Evolutionary conservation across 345 rosid species (phyloP), one percentile per base, ranked within the genome.

Genomic region (Syzygium grande): DNA sequence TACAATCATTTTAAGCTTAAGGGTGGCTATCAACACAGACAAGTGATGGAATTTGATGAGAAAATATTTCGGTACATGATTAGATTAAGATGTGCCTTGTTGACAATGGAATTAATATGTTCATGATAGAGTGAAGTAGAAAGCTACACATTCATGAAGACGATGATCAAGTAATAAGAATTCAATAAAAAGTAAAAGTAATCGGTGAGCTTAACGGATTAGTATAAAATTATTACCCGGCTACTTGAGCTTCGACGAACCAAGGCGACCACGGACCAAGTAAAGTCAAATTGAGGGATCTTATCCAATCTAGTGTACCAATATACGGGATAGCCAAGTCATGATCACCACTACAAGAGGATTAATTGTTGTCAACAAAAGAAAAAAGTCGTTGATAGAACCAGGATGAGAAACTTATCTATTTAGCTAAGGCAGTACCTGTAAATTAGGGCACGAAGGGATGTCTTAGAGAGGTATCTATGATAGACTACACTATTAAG

Each of bases 261-360:
- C 93, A 90, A 1, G 90, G 88, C 3, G 87, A 61, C 93, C 93
- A 91, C 1, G 34, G 87, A 79, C 84, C 90, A 29, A 68, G 41
- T 15, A 90, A 84, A 9, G 91, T 88, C 41, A 86, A 78, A 54
- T 90, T 90, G 3, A 90, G 89, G 55, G 90, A 84, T 52, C 84
- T 79, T 68, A 91, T 90, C 93, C 93, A 91, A 84, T 85, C 86
- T 41, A 88, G 85, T 19, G 91, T 90, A 17, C 89, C 91, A 11
- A 91, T 7, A 13, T 87, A 90, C 7, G 93, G 91, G 14, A 85
- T 22, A 1, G 61, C 4, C 86, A 89, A 7, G 77, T 91, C 93
- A 54, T 91, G 93, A 55, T 91, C 93, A 0, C 93, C 93, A 52
- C 93, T 91, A 53, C 86, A 88, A 10, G 17, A 51, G n/a, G 30